Percentiles rank a stretch among this genome's conserved stretches.
Evolutionary conservation across 768 basidiomycete species (phyloP).

Genomic region (Clitopilus hobsonii): DNA sequence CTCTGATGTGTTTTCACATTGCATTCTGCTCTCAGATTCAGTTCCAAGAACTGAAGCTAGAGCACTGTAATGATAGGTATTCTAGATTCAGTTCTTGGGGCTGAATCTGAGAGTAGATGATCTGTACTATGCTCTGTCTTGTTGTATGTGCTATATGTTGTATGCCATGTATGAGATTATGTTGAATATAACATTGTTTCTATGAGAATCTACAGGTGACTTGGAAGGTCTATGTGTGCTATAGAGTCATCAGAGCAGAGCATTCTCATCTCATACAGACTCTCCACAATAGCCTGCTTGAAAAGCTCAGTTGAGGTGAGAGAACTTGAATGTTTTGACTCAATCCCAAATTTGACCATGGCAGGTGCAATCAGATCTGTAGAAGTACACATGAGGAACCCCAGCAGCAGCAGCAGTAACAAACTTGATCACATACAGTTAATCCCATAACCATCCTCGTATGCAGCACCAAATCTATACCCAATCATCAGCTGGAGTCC

Average conservation of each 20-base stretch:
- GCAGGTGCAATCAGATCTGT: conserved; percentile 77
- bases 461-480: conserved; percentile 72
- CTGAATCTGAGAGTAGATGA: neutral
- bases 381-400: conserved; percentile 3
- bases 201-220: conserved; percentile 27
- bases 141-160: neutral
- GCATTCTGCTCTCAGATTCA: neutral
- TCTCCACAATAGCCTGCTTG: conserved; percentile 53
- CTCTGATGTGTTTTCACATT: conserved; percentile 2
- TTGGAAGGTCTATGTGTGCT: conserved; percentile 14
- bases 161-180: neutral
- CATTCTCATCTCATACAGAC: conserved; percentile 65
- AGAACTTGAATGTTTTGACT: conserved; percentile 73
- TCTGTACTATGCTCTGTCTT: neutral
- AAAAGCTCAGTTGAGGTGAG: conserved; percentile 70
- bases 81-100: neutral
- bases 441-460: conserved; percentile 88
- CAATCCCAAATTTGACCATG: conserved; percentile 88
- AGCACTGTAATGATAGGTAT: neutral
- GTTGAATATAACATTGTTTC: neutral
- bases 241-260: conserved; percentile 36
- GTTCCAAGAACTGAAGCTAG: neutral
- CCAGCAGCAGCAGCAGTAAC: neutral
- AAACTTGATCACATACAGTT: conserved; percentile 79
- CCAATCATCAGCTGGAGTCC: conserved; percentile 1